Evolutionary conservation across 2,329 filamentous ascomycete species (phyloP).

Genomic region (Ascomycota sp.): DNA sequence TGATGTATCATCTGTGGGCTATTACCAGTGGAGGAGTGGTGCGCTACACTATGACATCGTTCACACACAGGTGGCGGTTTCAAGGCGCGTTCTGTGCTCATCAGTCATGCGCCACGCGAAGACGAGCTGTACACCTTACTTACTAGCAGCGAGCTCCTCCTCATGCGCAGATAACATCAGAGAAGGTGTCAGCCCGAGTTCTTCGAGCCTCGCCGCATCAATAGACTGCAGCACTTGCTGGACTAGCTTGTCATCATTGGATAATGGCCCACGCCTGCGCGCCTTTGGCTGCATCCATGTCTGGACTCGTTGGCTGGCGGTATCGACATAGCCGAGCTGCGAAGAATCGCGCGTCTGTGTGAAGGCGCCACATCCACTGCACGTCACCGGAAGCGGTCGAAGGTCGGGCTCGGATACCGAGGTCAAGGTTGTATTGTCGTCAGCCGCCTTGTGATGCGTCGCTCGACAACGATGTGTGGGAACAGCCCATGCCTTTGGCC

Average conservation of each 20-base stretch:
- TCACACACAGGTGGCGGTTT: slow-evolving; percentile 49
- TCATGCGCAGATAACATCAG: slow-evolving; percentile 10
- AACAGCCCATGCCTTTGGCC: slow-evolving; percentile 2
- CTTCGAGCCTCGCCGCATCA: slow-evolving; percentile 19
- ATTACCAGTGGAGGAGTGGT: slow-evolving; percentile 44
- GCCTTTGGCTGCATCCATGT: slow-evolving; percentile 18
- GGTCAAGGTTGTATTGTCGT: background rate
- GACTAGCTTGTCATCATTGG: slow-evolving; percentile 25
- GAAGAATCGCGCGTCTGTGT: slow-evolving; percentile 31
- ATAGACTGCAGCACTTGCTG: slow-evolving; percentile 22
- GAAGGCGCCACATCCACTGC: slow-evolving; percentile 44
- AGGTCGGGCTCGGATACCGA: background rate
- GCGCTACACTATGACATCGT: slow-evolving; percentile 63
- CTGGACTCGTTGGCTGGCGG: slow-evolving; percentile 28
- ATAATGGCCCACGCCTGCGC: background rate
- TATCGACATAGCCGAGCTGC: slow-evolving; percentile 35
- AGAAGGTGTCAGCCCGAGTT: slow-evolving; percentile 24
- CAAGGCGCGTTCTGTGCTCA: background rate
- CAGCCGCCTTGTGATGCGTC: slow-evolving; percentile 9
- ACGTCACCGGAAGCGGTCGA: slow-evolving; percentile 30
- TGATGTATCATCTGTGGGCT: slow-evolving; percentile 41
- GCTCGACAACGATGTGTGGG: slow-evolving; percentile 5
- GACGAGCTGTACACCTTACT: too few species aligned
- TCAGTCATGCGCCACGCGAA: background rate
- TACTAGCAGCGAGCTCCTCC: background rate